Evolutionary conservation across 345 rosid species (phyloP).

Genomic region (Populus tremula): DNA sequence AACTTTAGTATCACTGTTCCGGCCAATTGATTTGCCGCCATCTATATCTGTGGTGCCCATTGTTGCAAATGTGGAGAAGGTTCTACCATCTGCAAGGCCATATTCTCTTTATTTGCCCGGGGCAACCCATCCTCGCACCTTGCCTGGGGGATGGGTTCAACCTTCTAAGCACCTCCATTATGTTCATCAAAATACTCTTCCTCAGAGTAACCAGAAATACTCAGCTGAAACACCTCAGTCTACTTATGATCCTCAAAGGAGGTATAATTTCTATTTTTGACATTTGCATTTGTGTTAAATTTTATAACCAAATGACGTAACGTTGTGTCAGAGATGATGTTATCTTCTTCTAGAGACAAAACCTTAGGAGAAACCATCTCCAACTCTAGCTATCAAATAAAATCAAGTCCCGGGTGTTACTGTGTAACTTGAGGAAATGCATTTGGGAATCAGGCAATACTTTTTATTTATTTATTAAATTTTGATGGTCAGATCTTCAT

Average conservation of each 20-base stretch:
- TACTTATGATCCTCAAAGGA: conserved; percentile 18
- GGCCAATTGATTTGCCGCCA: conserved; percentile 9
- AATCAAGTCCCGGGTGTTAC: too few relatives aligned
- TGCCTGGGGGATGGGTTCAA: conserved; percentile 2
- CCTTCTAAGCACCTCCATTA: conserved; percentile 6
- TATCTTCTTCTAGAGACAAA: too few relatives aligned
- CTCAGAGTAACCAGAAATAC: conserved; percentile 1
- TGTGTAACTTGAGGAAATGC: too few relatives aligned
- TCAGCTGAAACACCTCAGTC: conserved; percentile 12
- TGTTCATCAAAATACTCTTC: conserved; percentile 8
- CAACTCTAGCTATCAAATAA: too few relatives aligned
- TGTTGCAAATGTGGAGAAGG: neutral
- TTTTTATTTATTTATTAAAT: too few relatives aligned
- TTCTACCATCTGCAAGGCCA: conserved; percentile 12
- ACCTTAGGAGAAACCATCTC: too few relatives aligned
- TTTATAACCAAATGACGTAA: neutral
- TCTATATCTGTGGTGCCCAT: conserved; percentile 10
- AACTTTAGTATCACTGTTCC: conserved; percentile 26
- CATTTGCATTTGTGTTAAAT: neutral
- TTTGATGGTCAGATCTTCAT: too few relatives aligned
- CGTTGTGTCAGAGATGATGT: too few relatives aligned
- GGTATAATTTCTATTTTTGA: conserved; percentile 17
- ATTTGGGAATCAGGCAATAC: too few relatives aligned
- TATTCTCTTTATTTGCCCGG: conserved; percentile 11
- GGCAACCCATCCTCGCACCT: conserved; percentile 6